Conservation (phyloP, 495 filamentous ascomycete genomes). For the Letharia lupina region DNA sequence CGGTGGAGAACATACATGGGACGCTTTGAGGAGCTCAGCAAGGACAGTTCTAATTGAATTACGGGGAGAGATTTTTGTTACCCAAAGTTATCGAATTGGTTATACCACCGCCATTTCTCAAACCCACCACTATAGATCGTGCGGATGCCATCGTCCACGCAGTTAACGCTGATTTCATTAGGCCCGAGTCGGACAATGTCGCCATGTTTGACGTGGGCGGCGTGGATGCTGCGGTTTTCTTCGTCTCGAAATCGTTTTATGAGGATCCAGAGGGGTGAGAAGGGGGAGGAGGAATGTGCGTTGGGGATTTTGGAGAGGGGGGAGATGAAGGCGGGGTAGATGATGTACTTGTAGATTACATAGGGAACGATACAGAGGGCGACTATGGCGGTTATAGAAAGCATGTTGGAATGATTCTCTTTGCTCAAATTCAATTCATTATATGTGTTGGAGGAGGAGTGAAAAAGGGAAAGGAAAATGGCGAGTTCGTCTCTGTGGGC, state of each 20-base stretch:
- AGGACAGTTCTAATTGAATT: slow-evolving; percentile 19
- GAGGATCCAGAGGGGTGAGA: slow-evolving; percentile 63
- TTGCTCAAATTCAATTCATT: neutral
- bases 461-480: neutral
- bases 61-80: slow-evolving; percentile 8
- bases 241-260: slow-evolving; percentile 46
- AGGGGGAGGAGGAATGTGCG: slow-evolving; percentile 57
- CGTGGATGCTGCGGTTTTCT: slow-evolving; percentile 55
- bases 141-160: slow-evolving; percentile 52
- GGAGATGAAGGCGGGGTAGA: slow-evolving; percentile 57
- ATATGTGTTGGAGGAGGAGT: neutral
- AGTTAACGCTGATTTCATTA: slow-evolving; percentile 53
- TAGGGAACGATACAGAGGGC: neutral
- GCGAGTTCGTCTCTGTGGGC: neutral
- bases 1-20: slow-evolving; percentile 48
- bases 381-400: neutral
- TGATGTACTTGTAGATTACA: slow-evolving; percentile 47
- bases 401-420: neutral
- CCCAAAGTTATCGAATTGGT: slow-evolving; percentile 26
- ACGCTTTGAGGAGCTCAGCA: slow-evolving; percentile 21
- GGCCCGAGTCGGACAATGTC: slow-evolving; percentile 48
- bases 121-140: slow-evolving; percentile 67
- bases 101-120: slow-evolving; percentile 69
- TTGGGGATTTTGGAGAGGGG: slow-evolving; percentile 61
- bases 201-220: slow-evolving; percentile 47